Evolutionary conservation across 192 early-diverging fungal genomes (phyloP).

Genomic region (Coemansia sp.): DNA sequence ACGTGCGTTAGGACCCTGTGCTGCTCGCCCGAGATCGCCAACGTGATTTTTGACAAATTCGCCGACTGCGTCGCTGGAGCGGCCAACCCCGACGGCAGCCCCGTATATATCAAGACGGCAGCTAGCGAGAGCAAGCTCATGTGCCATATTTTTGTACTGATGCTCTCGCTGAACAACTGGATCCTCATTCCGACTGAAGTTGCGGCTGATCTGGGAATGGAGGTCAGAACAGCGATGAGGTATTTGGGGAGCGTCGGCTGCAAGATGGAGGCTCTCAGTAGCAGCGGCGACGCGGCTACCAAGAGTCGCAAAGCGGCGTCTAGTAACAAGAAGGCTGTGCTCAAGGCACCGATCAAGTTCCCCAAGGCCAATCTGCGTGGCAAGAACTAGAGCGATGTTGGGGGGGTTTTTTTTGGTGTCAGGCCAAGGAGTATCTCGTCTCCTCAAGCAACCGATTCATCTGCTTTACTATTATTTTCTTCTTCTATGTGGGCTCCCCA

Average conservation of each 20-base stretch:
- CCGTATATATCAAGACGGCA: constrained; percentile 58
- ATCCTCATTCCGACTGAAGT: constrained; percentile 63
- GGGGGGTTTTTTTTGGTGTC: not conserved
- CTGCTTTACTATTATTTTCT: not conserved
- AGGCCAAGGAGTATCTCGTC: not conserved
- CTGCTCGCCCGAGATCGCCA: constrained; percentile 59
- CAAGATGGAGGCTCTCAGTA: constrained; percentile 42
- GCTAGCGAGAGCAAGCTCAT: constrained; percentile 74
- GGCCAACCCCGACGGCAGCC: constrained; percentile 49
- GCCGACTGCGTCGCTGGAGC: constrained; percentile 62
- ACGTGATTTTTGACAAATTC: constrained; percentile 64
- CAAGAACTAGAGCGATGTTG: not conserved
- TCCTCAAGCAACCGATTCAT: not conserved
- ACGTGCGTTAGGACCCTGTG: constrained; percentile 49
- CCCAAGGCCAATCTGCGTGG: constrained; percentile 40
- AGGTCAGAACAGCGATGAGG: constrained; percentile 22
- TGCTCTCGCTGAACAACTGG: constrained; percentile 75
- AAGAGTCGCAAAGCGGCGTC: constrained; percentile 20
- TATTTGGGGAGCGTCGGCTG: constrained; percentile 53
- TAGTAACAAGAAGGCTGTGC: constrained; percentile 41
- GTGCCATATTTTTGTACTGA: constrained; percentile 74
- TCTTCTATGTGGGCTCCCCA: not conserved
- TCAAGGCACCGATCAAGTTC: constrained; percentile 54
- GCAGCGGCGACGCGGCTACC: constrained; percentile 22
- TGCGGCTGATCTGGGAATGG: constrained; percentile 62